A percentile compares a stretch with the other conserved stretches of the same genome.
phyloP scores from a whole-genome alignment of 2,329 filamentous ascomycete genomes.

The Dactylonectria macrodidyma region DNA sequence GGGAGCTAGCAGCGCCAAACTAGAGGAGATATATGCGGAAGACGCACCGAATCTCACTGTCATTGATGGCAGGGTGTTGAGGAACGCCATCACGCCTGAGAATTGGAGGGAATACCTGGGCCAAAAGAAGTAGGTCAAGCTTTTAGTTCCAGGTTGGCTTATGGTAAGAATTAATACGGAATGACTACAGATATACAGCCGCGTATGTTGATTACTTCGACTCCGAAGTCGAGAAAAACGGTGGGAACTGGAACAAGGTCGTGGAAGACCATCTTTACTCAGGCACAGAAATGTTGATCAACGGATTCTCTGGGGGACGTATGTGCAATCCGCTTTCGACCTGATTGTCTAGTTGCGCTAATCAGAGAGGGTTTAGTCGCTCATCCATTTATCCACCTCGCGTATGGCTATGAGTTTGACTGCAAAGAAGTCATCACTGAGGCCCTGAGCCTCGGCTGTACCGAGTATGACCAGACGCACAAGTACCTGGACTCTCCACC shows the following conservation, averaged over 20 bases:
- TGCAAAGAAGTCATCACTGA: slow-evolving; percentile 8
- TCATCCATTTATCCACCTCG: slow-evolving; percentile 20
- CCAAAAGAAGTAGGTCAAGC: background rate
- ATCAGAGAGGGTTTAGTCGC: background rate
- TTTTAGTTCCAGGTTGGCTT: background rate
- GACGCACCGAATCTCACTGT: background rate
- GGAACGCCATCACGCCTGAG: slow-evolving; percentile 4
- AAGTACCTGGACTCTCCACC: slow-evolving; percentile 2
- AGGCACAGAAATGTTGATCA: background rate
- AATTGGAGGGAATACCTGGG: slow-evolving; percentile 11
- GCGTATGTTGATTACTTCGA: slow-evolving; percentile 17
- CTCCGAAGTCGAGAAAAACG: background rate
- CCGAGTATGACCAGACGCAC: background rate
- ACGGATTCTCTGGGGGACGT: slow-evolving; percentile 14
- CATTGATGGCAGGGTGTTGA: background rate
- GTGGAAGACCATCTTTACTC: slow-evolving; percentile 4
- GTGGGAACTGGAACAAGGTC: slow-evolving; percentile 8
- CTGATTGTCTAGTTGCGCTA: background rate
- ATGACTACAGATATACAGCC: slow-evolving; percentile 6
- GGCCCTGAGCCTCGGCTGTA: slow-evolving; percentile 2
- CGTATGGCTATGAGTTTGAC: slow-evolving; percentile 13
- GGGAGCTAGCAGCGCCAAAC: slow-evolving; percentile 2
- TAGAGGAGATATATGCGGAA: slow-evolving; percentile 3
- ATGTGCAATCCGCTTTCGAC: background rate
- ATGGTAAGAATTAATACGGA: background rate